Percentiles rank a stretch among this genome's conserved stretches.
These are phyloP conservation scores for Madurella mycetomatis DNA, from an alignment of 2,329 filamentous ascomycete genomes.

Conservation along the genomic window DNA sequence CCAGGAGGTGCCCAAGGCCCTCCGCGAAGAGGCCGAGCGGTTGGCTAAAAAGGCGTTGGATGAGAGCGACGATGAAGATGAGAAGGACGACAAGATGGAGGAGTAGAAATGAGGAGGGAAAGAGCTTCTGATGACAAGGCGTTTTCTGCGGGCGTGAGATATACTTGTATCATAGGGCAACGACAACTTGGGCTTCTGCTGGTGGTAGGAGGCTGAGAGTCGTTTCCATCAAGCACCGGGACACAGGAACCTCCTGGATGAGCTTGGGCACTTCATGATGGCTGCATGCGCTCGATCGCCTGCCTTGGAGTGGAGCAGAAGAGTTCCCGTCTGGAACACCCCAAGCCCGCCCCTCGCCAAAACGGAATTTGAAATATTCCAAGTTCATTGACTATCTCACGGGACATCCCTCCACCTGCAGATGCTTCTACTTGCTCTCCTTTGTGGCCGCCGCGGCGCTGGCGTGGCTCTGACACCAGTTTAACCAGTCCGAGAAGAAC, in stretches of 20 bases:
- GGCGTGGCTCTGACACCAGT: constrained; percentile 51
- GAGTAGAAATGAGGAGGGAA: constrained; percentile 52
- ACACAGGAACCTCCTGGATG: neutral
- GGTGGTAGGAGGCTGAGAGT: constrained; percentile 19
- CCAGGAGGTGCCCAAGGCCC: constrained; percentile 84
- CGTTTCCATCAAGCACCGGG: constrained; percentile 19
- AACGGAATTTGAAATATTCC: neutral
- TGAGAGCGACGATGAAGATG: constrained; percentile 78
- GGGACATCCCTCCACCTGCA: neutral
- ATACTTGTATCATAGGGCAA: constrained; percentile 19
- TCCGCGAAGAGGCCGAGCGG: constrained; percentile 87
- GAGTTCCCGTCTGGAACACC: neutral
- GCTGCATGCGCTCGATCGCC: too few relatives aligned
- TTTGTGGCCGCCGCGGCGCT: constrained; percentile 6
- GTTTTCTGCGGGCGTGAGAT: constrained; percentile 8
- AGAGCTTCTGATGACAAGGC: neutral
- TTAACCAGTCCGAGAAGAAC: constrained; percentile 70
- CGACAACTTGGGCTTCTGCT: constrained; percentile 4
- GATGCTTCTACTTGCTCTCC: constrained; percentile 7
- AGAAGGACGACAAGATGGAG: constrained; percentile 80
- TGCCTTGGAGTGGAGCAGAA: too few relatives aligned
- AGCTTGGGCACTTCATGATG: neutral
- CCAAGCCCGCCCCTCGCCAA: neutral
- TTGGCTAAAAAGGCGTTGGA: constrained; percentile 88
- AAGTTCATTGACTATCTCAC: neutral